Base-by-base conservation (phyloP, 371 early-diverging fungal genomes). In the Dichotomocladium elegans region DNA sequence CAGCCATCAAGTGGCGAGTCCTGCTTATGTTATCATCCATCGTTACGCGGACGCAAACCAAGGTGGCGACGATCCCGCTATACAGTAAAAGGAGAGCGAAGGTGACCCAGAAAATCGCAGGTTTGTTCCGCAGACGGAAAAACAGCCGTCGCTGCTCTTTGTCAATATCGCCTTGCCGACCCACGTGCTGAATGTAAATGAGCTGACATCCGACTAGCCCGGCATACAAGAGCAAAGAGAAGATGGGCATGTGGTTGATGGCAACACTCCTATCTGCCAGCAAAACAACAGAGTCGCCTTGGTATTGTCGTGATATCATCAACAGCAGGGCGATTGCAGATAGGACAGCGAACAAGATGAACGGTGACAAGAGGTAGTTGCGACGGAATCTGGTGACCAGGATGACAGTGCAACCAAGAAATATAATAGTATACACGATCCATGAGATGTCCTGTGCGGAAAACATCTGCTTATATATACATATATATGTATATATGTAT, bases 401-500 rank as follows among this genome's bases (percentile, higher is more conserved):
- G 14, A 49, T 33, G 14, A 58, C 22, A 2, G 58, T 41, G 17
- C 60, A 44, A 5, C 57, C 21, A 0, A 61, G 25, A 21, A 68
- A 64, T 8, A 69, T 11, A 12, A 54, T 49, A 40, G 57, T 51
- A 50, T 72, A 68, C 15, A 66, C 35, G 37, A 52, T 47, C 73
- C 73, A 72, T 17, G 64, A 53, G 21, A 30, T 53, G 41, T 63
- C 64, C 58, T 68, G 64, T 51, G 26, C 14, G 47, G 58, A 53
- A 12, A 68, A 34, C 68, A 65, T 65, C 14, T 14, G 15, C 21
- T 37, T 21, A 37, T 37, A n/a, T n/a, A n/a, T n/a, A n/a, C n/a
- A n/a, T n/a, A n/a, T n/a, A n/a, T n/a, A n/a, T n/a, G n/a, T n/a
- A n/a, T n/a, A n/a, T n/a, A n/a, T n/a, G n/a, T n/a, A n/a, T n/a